Conservation (phyloP, 345 rosid genomes). For the Schrenkiella parvula region DNA sequence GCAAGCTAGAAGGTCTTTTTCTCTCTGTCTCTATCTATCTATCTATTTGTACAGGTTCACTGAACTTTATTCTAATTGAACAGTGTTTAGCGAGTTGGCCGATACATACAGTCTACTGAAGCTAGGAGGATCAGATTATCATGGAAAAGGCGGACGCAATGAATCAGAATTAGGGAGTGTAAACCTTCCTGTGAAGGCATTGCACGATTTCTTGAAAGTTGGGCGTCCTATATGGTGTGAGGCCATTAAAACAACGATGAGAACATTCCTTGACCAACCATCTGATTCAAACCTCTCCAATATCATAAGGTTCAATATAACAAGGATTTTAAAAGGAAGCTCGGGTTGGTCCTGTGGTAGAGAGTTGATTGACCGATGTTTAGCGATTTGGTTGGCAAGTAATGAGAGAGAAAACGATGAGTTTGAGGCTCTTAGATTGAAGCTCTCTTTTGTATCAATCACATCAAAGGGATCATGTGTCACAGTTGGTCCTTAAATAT, state of each 20-base stretch:
- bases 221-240: conserved; percentile 85
- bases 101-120: conserved; percentile 72
- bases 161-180: conserved; percentile 86
- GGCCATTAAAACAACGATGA: conserved; percentile 52
- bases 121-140: conserved; percentile 95
- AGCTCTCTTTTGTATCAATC: conserved; percentile 44
- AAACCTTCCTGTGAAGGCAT: conserved; percentile 57
- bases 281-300: conserved; percentile 52
- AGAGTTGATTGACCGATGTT: conserved; percentile 58
- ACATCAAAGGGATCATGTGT: conserved; percentile 25
- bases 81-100: conserved; percentile 79
- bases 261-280: conserved; percentile 59
- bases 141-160: conserved; percentile 74
- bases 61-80: conserved; percentile 1
- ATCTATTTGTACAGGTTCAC: background rate
- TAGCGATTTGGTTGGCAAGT: conserved; percentile 58
- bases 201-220: conserved; percentile 63
- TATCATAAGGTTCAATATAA: conserved; percentile 53
- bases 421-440: conserved; percentile 57
- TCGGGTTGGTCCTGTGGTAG: conserved; percentile 39
- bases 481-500: conserved; percentile 26
- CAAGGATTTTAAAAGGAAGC: conserved; percentile 43
- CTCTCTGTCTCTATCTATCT: background rate
- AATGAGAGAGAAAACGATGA: conserved; percentile 57
- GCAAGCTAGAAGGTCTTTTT: conserved; percentile 61